Evolutionary conservation across 768 basidiomycete species (phyloP), one percentile per base, ranked within the genome.

Genomic region (Termitomyces titanicus): DNA sequence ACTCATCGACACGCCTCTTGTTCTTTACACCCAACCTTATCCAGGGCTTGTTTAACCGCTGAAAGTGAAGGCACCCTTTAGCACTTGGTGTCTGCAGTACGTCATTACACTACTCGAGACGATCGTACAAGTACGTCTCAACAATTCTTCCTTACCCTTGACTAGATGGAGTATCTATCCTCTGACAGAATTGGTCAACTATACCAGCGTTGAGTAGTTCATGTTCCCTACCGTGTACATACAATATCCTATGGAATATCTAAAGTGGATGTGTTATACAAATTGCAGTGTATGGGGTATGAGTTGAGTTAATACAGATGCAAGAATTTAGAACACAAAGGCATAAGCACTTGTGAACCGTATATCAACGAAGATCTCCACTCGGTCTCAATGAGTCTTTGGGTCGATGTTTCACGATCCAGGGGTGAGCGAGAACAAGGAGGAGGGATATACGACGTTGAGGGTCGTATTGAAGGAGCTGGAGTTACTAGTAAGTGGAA

Each of bases 381-480:
- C 67, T 68, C 6, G 64, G 65, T 52, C 72, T 59, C 25, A 60
- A 47, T 24, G 40, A 55, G 17, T 73, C 74, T 63, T 82, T 85
- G 5, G 82, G 78, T 33, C 85, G 74, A 59, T 88, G 78, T 63
- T 78, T 87, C 24, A 85, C 71, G 45, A 98, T 88, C 93, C 95
- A 98, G 10, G 93, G 92, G 64, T 96, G 94, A 3, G 75, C 75
- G 25, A 85, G 75, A 29, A 93, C 94, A 15, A 93, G 85, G 0
- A 72, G 68, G 24, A 97, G 77, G 0, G 93, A 75, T 15, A 98
- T 61, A 5, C 95, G 84, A 53, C 86, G 80, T 61, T 85, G 79
- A 0, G 94, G 90, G 22, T 91, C 85, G 59, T 92, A 85, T 68
- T 83, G 86, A 13, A 98, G 80, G 15, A 98, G 82, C 96, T 98